These are phyloP conservation scores for Dendrobium nobile DNA, from an alignment of 106 monocot species.

Conservation along the genomic window DNA sequence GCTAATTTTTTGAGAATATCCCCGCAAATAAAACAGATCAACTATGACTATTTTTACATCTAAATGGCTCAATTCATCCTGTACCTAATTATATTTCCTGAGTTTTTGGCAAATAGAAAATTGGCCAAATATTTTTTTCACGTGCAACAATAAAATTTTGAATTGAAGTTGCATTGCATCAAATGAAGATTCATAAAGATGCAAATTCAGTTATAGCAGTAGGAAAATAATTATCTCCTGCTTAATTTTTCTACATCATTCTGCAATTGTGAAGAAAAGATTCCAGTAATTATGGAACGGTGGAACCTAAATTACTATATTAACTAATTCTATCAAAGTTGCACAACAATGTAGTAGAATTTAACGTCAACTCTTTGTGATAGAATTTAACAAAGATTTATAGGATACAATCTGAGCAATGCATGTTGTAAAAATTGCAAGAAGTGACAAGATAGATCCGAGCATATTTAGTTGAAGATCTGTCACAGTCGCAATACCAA, in stretches of 20 bases:
- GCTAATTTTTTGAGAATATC: neutral
- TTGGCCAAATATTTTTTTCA: neutral
- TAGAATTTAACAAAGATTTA: neutral
- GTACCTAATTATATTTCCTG: neutral
- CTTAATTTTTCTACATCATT: neutral
- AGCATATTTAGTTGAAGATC: conserved; percentile 64
- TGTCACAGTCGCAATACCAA: conserved; percentile 70
- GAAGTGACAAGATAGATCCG: conserved; percentile 55
- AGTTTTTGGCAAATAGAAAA: neutral
- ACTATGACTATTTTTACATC: neutral
- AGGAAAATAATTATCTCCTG: neutral
- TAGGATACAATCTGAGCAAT: conserved; percentile 82
- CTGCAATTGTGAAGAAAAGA: neutral
- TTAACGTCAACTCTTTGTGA: neutral
- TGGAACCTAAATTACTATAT: neutral
- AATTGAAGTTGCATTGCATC: neutral
- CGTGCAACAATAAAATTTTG: neutral
- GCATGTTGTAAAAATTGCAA: conserved; percentile 68
- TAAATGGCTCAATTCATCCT: neutral
- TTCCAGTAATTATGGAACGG: neutral
- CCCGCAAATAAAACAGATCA: too few species aligned
- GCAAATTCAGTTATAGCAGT: neutral
- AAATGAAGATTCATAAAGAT: neutral
- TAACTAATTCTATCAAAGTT: neutral
- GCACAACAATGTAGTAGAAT: neutral